These are phyloP conservation scores for Orbilia oligospora DNA, from an alignment of 2,329 filamentous ascomycete species.

Conservation along the genomic window DNA sequence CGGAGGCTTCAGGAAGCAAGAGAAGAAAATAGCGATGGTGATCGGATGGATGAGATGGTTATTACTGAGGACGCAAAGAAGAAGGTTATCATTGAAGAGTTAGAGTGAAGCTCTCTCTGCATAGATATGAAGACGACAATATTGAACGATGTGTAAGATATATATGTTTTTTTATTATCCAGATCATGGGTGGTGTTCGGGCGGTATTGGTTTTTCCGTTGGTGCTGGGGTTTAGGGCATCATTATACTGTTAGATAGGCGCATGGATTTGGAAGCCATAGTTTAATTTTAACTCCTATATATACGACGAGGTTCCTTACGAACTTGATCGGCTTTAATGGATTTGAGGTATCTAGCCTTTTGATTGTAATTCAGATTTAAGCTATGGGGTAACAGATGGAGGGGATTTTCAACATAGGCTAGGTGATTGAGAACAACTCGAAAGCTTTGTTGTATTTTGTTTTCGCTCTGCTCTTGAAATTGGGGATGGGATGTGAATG, in stretches of 20 bases:
- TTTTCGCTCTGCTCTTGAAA: not conserved
- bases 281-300: not conserved
- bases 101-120: constrained; percentile 13
- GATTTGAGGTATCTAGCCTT: not conserved
- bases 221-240: not conserved
- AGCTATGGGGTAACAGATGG: no score
- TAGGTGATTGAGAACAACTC: not conserved
- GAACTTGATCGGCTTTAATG: not conserved
- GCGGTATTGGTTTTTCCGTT: not conserved
- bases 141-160: constrained; percentile 31
- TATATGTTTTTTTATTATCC: not conserved
- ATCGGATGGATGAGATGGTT: constrained; percentile 3
- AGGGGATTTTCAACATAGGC: no score
- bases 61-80: constrained; percentile 31
- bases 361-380: not conserved
- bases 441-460: constrained; percentile 23
- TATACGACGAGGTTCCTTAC: not conserved
- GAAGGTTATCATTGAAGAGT: constrained; percentile 49
- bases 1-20: constrained; percentile 33
- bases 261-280: not conserved
- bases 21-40: constrained; percentile 19
- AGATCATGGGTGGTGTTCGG: not conserved
- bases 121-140: not conserved
- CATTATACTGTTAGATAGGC: not conserved
- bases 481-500: not conserved